Evolutionary conservation across 768 basidiomycete species (phyloP).

Genomic region (Suillus variegatus): DNA sequence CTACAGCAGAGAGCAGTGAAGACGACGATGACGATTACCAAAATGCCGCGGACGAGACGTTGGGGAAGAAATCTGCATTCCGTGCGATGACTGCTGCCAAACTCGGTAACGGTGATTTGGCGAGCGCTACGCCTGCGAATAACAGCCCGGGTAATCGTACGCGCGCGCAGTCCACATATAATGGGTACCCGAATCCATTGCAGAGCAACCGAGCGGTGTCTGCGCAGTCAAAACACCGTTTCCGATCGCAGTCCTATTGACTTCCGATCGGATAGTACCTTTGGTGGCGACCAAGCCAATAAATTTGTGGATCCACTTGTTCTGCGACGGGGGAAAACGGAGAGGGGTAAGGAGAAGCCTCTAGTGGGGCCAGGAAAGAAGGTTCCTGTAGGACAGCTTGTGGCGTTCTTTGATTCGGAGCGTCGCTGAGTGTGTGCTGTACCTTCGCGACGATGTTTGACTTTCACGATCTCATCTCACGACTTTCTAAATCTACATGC

Average conservation of each 20-base stretch:
- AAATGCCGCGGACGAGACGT: conserved; percentile 46
- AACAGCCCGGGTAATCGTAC: conserved; percentile 32
- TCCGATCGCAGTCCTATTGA: conserved; percentile 44
- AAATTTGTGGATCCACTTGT: conserved; percentile 81
- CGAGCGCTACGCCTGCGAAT: conserved; percentile 14
- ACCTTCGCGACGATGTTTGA: not conserved
- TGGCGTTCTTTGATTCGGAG: conserved; percentile 76
- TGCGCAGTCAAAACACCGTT: conserved; percentile 21
- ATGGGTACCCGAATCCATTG: conserved; percentile 25
- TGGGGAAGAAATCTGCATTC: conserved; percentile 52
- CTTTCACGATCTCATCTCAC: conserved; percentile 2
- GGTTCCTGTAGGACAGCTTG: conserved; percentile 73
- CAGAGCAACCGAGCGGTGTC: conserved; percentile 30
- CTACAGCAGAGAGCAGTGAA: conserved; percentile 37
- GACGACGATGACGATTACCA: conserved; percentile 31
- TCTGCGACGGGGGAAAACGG: conserved; percentile 56
- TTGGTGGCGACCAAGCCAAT: conserved; percentile 14
- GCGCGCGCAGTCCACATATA: conserved; percentile 65
- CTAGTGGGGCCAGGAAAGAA: conserved; percentile 48
- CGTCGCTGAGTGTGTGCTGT: conserved; percentile 10
- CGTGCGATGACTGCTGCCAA: conserved; percentile 35
- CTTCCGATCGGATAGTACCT: conserved; percentile 24
- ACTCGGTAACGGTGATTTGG: conserved; percentile 30
- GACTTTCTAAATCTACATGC: not conserved
- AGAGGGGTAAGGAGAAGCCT: conserved; percentile 40